Base-by-base conservation (phyloP, 2,329 filamentous ascomycete genomes). In the Neonectria magnoliae region DNA sequence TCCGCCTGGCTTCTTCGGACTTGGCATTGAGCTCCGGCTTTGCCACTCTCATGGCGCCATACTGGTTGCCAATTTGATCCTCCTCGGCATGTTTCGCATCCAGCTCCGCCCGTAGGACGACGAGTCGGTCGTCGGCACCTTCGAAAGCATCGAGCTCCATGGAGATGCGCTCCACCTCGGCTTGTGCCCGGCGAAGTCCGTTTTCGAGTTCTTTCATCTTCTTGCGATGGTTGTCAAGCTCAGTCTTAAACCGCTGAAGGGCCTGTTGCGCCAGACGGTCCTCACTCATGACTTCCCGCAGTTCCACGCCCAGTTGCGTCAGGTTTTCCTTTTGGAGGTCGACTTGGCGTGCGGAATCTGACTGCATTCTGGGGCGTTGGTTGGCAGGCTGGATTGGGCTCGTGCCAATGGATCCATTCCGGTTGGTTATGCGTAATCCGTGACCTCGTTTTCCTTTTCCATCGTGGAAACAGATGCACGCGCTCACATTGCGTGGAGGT, bases 281-380 rank as follows among this genome's bases (percentile, higher is more conserved):
- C 53, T 85, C 81, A 29, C 81, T 77, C 59, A 86, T 83, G 5
- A 90, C 77, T 1, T 84, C 82, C 3, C 79, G 77, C 51, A 89
- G 76, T 62, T 92, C 88, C 6, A 78, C 75, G 57, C 85, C 83
- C 3, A 92, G 81, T 41, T 88, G 84, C 27, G 83, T 79, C 3
- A 88, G 67, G 4, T 81, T 79, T 27, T 88, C 83, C 62, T 80
- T 80, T 48, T 85, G 82, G 14, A 85, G 78, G 7, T 77, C 75
- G 44, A 94, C 85, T 73, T 93, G 91, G 18, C 86, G 87, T 61
- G 88, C 90, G 27, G 88, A 83, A 74, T 97, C 92, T 1, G 92
- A 90, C 74, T 91, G 91, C 89, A 97, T 97, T n/a, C 94, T 88
- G 25, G 91, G 83, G 10, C 79, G 80, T 42, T 86, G 83, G 1